phyloP scores from a whole-genome alignment of 73 alveolate species.

The Symbiodinium natans region DNA sequence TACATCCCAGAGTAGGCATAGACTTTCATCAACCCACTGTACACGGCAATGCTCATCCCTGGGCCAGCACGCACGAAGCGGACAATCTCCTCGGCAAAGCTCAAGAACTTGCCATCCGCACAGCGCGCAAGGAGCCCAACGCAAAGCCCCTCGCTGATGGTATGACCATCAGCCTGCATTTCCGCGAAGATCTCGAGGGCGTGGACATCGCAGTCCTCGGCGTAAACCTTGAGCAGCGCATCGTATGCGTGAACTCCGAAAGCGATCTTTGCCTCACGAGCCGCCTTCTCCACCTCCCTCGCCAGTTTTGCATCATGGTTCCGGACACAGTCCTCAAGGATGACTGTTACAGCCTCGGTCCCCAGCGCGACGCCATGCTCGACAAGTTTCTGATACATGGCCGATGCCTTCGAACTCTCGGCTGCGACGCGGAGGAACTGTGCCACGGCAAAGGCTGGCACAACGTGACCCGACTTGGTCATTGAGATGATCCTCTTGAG shows the following conservation, averaged over 20 bases:
- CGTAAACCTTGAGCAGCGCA: slow-evolving; percentile 62
- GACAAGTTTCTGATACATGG: slow-evolving; percentile 41
- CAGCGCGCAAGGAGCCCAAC: slow-evolving; percentile 85
- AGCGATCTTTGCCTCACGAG: slow-evolving; percentile 27
- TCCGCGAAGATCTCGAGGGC: slow-evolving; percentile 65
- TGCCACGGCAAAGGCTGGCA: slow-evolving; percentile 82
- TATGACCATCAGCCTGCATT: slow-evolving; percentile 61
- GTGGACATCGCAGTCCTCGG: slow-evolving; percentile 65
- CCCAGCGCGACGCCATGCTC: slow-evolving; percentile 51
- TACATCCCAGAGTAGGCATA: slow-evolving; percentile 80
- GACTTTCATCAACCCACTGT: slow-evolving; percentile 88
- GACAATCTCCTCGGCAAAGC: slow-evolving; percentile 78
- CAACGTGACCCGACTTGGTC: slow-evolving; percentile 80
- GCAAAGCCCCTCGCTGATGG: slow-evolving; percentile 83
- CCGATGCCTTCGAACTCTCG: slow-evolving; percentile 34
- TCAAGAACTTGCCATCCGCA: slow-evolving; percentile 68
- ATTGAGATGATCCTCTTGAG: slow-evolving; percentile 40
- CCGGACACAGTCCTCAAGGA: slow-evolving; percentile 54
- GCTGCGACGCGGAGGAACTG: slow-evolving; percentile 72
- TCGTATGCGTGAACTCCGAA: slow-evolving; percentile 50
- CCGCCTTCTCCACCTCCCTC: slow-evolving; percentile 33
- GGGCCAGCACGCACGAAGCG: slow-evolving; percentile 73
- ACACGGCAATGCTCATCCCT: slow-evolving; percentile 81
- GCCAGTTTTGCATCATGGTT: slow-evolving; percentile 72
- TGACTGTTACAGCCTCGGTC: slow-evolving; percentile 77